Conservation (phyloP, 2,329 filamentous ascomycete species). For the Aureobasidium zeae region DNA sequence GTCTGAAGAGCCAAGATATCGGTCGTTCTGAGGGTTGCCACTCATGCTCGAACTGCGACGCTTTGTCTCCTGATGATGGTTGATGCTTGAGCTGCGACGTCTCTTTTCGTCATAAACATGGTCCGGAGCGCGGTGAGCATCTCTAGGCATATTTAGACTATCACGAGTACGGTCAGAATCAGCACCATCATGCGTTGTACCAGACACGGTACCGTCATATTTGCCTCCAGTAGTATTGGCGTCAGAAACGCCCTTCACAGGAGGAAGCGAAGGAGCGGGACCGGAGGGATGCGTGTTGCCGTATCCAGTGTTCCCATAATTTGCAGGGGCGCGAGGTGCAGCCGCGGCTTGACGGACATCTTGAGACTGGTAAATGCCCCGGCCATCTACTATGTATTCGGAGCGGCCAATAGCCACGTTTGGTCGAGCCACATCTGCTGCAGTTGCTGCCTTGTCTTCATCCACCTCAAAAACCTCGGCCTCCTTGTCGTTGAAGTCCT, state of each 20-base stretch:
- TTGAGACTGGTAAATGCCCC: slow-evolving; percentile 17
- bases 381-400: slow-evolving; percentile 17
- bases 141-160: slow-evolving; percentile 13
- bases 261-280: slow-evolving; percentile 1
- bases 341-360: slow-evolving; percentile 18
- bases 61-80: background rate
- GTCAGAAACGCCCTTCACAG: background rate
- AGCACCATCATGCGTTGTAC: slow-evolving; percentile 10
- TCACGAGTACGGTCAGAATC: slow-evolving; percentile 14
- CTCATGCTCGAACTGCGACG: background rate
- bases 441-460: slow-evolving; percentile 30
- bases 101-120: slow-evolving; percentile 12
- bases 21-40: background rate
- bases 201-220: slow-evolving; percentile 11
- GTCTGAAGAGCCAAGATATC: slow-evolving; percentile 2
- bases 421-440: slow-evolving; percentile 24
- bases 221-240: background rate
- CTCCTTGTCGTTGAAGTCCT: slow-evolving; percentile 38
- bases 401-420: slow-evolving; percentile 21
- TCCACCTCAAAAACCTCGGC: slow-evolving; percentile 29
- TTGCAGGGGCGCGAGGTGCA: slow-evolving; percentile 17
- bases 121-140: slow-evolving; percentile 10
- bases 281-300: slow-evolving; percentile 3
- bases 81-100: slow-evolving; percentile 1
- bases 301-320: slow-evolving; percentile 13